Evolutionary conservation across 2,329 filamentous ascomycete species (phyloP).

Genomic region (Alternaria ventricosa): DNA sequence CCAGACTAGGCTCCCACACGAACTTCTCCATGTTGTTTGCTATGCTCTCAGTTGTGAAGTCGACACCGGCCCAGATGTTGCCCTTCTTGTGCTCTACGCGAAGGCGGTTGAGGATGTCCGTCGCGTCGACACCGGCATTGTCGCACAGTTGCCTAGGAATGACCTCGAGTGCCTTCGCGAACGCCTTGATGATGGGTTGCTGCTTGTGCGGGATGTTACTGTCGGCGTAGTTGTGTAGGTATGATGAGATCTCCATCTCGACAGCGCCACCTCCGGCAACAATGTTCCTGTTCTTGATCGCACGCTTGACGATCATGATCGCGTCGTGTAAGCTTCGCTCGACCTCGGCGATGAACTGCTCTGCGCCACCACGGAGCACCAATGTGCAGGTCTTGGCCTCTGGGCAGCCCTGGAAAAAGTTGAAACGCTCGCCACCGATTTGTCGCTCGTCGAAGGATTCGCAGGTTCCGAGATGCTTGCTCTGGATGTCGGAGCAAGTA

Average conservation of each 20-base stretch:
- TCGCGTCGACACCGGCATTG: slow-evolving; percentile 97
- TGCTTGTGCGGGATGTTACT: slow-evolving; percentile 93
- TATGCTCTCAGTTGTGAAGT: slow-evolving; percentile 91
- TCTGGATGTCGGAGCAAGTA: slow-evolving; percentile 92
- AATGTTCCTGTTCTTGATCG: slow-evolving; percentile 91
- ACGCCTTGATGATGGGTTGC: slow-evolving; percentile 96
- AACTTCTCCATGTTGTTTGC: slow-evolving; percentile 94
- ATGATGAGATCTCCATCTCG: slow-evolving; percentile 96
- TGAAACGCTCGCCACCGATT: slow-evolving; percentile 96
- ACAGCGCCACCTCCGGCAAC: slow-evolving; percentile 92
- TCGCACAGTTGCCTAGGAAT: slow-evolving; percentile 97
- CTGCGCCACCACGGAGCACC: slow-evolving; percentile 90
- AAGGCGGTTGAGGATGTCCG: slow-evolving; percentile 94
- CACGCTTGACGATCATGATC: slow-evolving; percentile 99
- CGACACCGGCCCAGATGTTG: slow-evolving; percentile 92
- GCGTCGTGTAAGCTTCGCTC: slow-evolving; percentile 97
- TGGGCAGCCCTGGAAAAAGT: slow-evolving; percentile 97
- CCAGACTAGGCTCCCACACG: slow-evolving; percentile 95
- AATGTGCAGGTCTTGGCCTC: slow-evolving; percentile 96
- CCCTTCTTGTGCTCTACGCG: slow-evolving; percentile 96
- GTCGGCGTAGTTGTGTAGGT: slow-evolving; percentile 91
- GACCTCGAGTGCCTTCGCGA: slow-evolving; percentile 95
- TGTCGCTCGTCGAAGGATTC: slow-evolving; percentile 93
- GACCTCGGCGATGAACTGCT: slow-evolving; percentile 99
- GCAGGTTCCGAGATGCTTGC: slow-evolving; percentile 89